Evolutionary conservation across 352 stramenopile genomes (phyloP).

Genomic region (Globisporangium middletonii): DNA sequence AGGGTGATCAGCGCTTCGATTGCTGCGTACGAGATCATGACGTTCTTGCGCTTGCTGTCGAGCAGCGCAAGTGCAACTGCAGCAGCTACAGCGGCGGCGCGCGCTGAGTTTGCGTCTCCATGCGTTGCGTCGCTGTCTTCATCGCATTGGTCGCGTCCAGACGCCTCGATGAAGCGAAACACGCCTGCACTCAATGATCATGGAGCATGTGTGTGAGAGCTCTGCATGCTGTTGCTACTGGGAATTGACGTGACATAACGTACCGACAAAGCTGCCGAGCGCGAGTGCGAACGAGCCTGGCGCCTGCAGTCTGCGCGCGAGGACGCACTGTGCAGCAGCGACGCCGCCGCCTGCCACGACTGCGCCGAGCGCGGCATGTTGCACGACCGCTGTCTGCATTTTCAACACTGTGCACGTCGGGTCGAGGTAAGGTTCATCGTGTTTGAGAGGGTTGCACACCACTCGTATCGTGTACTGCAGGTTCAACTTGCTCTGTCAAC

Average conservation of each 20-base stretch:
- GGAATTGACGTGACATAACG: background rate
- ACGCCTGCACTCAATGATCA: constrained; percentile 6
- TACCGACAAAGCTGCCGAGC: constrained; percentile 49
- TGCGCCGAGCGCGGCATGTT: constrained; percentile 37
- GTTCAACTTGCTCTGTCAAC: no score
- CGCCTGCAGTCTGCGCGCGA: constrained; percentile 28
- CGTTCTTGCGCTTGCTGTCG: constrained; percentile 35
- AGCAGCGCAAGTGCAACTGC: constrained; percentile 33
- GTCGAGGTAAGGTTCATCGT: no score
- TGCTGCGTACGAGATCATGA: constrained; percentile 44
- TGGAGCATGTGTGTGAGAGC: background rate
- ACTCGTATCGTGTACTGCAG: no score
- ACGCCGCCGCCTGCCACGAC: constrained; percentile 25
- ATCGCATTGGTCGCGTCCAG: constrained; percentile 14
- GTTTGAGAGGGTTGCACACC: no score
- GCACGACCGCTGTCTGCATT: constrained; percentile 15
- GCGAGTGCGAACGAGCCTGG: constrained; percentile 46
- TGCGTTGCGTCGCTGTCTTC: background rate
- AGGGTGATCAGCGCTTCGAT: constrained; percentile 40
- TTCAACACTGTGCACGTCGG: background rate
- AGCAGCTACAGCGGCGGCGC: constrained; percentile 30
- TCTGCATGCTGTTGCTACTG: no score
- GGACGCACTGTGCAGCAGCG: constrained; percentile 27
- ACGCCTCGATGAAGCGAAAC: constrained; percentile 46
- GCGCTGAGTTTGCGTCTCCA: constrained; percentile 20